Percentiles rank a stretch among this genome's conserved stretches.
Conservation (phyloP, 2,329 filamentous ascomycete species). For the Xylariales sp. region DNA sequence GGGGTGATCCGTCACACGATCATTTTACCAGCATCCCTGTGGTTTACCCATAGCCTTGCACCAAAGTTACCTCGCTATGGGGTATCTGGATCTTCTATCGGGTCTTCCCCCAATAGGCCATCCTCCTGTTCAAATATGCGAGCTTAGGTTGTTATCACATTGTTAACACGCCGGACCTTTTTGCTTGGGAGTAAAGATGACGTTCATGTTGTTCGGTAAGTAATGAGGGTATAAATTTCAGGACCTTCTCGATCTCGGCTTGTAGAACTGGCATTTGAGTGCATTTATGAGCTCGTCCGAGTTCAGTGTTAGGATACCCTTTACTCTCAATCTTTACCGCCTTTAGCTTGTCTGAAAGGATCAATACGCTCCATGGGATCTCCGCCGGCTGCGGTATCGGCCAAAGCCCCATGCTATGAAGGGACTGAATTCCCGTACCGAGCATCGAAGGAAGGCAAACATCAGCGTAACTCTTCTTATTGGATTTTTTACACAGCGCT, state of each 20-base stretch:
- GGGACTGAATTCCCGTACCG: slow-evolving; percentile 36
- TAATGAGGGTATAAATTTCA: too few species aligned
- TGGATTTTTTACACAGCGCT: not conserved
- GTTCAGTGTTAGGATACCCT: not conserved
- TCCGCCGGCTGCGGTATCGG: slow-evolving; percentile 35
- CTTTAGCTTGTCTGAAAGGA: slow-evolving; percentile 29
- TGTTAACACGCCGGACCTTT: too few species aligned
- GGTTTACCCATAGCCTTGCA: too few species aligned
- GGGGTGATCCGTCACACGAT: too few species aligned
- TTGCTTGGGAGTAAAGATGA: too few species aligned
- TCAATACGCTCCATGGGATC: slow-evolving; percentile 27
- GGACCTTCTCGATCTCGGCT: slow-evolving; percentile 18
- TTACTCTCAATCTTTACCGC: slow-evolving; percentile 21
- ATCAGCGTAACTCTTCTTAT: not conserved
- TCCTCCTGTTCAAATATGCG: too few species aligned
- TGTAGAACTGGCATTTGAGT: slow-evolving; percentile 7
- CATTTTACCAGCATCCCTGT: too few species aligned
- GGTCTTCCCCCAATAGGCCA: too few species aligned
- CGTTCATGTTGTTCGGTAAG: too few species aligned
- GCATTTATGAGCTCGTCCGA: not conserved
- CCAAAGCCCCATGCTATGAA: slow-evolving; percentile 34
- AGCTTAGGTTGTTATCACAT: too few species aligned
- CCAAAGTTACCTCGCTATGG: too few species aligned
- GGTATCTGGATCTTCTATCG: too few species aligned
- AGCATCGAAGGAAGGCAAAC: slow-evolving; percentile 34